These are phyloP conservation scores for Eucalyptus regnans DNA, from an alignment of 345 rosid species.

Conservation along the genomic window DNA sequence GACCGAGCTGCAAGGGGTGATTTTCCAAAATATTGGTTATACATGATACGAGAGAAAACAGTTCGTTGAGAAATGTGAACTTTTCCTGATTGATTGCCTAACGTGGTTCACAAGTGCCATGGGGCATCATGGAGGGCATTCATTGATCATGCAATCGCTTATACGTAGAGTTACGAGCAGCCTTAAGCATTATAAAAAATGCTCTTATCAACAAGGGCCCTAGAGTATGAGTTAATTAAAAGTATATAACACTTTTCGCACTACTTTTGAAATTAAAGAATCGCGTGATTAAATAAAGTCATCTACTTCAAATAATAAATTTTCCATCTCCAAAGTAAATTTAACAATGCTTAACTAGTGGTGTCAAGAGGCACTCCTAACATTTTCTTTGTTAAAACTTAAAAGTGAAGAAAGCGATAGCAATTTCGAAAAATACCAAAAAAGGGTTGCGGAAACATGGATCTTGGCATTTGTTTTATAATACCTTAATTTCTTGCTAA, in stretches of 20 bases:
- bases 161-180: not conserved
- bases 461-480: not conserved
- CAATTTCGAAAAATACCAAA: not conserved
- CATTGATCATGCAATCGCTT: not conserved
- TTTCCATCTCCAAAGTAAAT: not conserved
- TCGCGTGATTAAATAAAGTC: not conserved
- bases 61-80: accelerated
- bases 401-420: not conserved
- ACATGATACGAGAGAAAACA: not conserved
- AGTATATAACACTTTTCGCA: not conserved
- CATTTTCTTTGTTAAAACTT: not conserved
- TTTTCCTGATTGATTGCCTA: not conserved
- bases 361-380: not conserved
- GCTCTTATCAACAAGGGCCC: not conserved
- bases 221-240: not conserved
- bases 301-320: not conserved
- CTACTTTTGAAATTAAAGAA: not conserved
- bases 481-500: not conserved
- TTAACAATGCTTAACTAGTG: not conserved
- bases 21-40: not conserved
- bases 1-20: not conserved
- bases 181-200: not conserved
- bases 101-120: not conserved
- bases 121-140: not conserved
- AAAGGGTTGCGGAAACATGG: not conserved